Conservation (phyloP, 805 yeast species). For the Jamesozyma hellenica region DNA sequence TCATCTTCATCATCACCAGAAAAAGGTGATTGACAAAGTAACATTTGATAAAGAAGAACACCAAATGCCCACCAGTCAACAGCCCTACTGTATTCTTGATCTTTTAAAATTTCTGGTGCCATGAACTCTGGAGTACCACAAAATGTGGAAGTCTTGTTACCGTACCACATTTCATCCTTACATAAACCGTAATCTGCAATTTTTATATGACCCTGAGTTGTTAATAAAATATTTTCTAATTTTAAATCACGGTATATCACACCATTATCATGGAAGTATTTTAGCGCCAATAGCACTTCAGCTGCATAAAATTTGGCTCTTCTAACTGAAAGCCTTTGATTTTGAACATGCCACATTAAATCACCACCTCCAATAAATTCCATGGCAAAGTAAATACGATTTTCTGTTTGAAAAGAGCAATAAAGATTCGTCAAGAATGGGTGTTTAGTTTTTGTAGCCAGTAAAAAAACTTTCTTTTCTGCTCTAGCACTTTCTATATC, state of each 20-base stretch:
- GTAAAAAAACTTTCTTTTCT: constrained; percentile 80
- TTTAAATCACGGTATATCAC: constrained; percentile 94
- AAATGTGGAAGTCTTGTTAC: constrained; percentile 81
- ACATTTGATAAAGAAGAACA: constrained; percentile 90
- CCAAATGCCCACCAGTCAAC: constrained; percentile 99
- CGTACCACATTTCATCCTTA: constrained; percentile 84
- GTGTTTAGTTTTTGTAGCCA: constrained; percentile 79
- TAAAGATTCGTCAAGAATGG: constrained; percentile 86
- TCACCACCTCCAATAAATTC: constrained; percentile 97
- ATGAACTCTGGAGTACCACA: constrained; percentile 99
- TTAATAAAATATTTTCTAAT: constrained; percentile 83
- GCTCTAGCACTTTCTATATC: constrained; percentile 93
- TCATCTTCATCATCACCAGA: constrained; percentile 96
- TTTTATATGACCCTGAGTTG: constrained; percentile 88
- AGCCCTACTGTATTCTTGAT: constrained; percentile 83
- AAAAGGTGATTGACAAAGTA: constrained; percentile 92
- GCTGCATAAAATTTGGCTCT: constrained; percentile 97
- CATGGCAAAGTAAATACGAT: constrained; percentile 95
- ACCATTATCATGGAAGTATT: constrained; percentile 91
- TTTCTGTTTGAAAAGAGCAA: constrained; percentile 96
- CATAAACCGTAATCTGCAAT: constrained; percentile 96
- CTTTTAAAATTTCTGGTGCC: constrained; percentile 97
- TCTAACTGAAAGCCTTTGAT: constrained; percentile 74
- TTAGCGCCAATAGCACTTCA: constrained; percentile 82
- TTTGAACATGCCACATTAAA: constrained; percentile 98